Base-by-base conservation (phyloP, 179 eudicot species). In the Beta corolliflora region DNA sequence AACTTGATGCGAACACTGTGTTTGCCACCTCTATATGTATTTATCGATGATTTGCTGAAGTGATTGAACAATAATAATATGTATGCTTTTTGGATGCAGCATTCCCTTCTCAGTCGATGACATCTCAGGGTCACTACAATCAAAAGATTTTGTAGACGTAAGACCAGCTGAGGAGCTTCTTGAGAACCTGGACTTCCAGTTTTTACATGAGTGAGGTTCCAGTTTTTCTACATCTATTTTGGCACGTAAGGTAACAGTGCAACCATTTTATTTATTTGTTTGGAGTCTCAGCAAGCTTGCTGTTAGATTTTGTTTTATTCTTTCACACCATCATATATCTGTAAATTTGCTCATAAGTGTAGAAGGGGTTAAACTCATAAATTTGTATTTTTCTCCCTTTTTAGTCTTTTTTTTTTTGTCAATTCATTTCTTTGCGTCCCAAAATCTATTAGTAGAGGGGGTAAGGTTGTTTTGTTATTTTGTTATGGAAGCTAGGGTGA, bases 91-190 rank as follows among this genome's bases (percentile, higher is more conserved):
- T 64, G 19, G 41, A 77, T 86, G 88, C 92, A 94, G 98, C 89
- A 94, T 94, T 53, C 98, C 97, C 1, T 94, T 94, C 88, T 94
- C 98, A 3, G 87, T 91, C n/a, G 98, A 94, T 75, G 97, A 94
- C 73, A 86, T 94, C 52, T 90, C 94, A 9, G 83, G 77, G 53
- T 83, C 98, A 23, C 83, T 92, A 80, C 88, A 89, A 81, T 91
- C 80, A 56, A 92, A 92, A 86, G 97, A 92, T 56, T 89, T 92
- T 81, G 61, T 86, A 44, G 97, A 92, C 23, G 91, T 92, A 77
- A 88, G 87, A 85, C 90, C 94, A 4, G 93, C 92, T 6, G 79
- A 81, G 23, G 91, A 89, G 68, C 97, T 94, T 78, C 88, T 89
- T 25, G 95, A 91, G 89, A 91, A 93, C 84, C 91, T 90, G 50